Conservation (phyloP, 306 rosid genomes). For the Heteromeles arbutifolia region DNA sequence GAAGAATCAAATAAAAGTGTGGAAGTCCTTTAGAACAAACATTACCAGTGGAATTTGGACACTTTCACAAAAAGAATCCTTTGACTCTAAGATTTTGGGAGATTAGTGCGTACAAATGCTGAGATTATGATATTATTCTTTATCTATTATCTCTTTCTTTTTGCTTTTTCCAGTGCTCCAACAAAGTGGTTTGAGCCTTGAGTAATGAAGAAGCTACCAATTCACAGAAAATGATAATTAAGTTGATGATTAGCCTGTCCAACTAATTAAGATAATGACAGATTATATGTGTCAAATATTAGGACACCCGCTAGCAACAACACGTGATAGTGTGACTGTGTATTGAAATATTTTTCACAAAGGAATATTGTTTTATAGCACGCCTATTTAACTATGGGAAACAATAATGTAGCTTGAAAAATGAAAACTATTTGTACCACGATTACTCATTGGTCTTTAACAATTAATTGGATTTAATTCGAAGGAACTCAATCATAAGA, state of each 20-base stretch:
- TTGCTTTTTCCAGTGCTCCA: slow-evolving; percentile 1
- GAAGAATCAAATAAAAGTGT: background rate
- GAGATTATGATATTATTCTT: slow-evolving; percentile 6
- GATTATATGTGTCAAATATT: background rate
- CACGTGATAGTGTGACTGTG: too few species aligned
- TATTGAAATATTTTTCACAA: too few species aligned
- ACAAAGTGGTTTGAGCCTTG: background rate
- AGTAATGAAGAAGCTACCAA: background rate
- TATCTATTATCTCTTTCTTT: background rate
- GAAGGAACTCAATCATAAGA: too few species aligned
- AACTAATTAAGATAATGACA: background rate
- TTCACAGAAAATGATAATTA: background rate
- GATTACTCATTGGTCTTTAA: too few species aligned
- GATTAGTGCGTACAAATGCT: background rate
- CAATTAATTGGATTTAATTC: too few species aligned
- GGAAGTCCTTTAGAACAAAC: slow-evolving; percentile 8
- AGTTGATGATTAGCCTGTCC: background rate
- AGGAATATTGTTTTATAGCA: too few species aligned
- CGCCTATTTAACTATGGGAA: too few species aligned
- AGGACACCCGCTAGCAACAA: background rate
- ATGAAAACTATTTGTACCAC: too few species aligned
- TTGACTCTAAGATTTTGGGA: background rate
- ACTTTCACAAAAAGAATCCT: background rate
- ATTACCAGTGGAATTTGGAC: background rate
- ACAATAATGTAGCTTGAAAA: too few species aligned